Evolutionary conservation across 345 rosid genomes (phyloP).

Genomic region (Erysimum cheiranthoides): DNA sequence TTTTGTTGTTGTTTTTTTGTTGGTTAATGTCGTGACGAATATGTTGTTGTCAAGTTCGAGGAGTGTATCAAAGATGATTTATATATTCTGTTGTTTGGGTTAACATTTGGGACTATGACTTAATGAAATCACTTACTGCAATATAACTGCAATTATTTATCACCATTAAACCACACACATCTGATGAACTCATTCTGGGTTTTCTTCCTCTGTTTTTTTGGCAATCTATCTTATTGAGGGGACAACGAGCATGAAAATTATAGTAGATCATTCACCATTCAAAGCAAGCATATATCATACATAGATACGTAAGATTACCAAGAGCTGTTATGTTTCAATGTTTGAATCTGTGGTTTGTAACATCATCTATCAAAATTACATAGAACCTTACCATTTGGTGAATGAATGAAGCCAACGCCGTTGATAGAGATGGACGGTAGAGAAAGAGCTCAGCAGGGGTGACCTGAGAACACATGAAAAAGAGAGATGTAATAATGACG

Average conservation of each 20-base stretch:
- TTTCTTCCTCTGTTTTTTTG: constrained; percentile 16
- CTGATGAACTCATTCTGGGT: constrained; percentile 8
- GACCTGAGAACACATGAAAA: constrained; percentile 49
- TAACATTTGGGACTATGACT: too few species aligned
- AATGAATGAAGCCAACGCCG: constrained; percentile 22
- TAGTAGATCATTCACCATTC: constrained; percentile 18
- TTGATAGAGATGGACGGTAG: constrained; percentile 7
- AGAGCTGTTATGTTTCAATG: background rate
- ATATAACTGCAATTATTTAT: too few species aligned
- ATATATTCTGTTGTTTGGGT: too few species aligned
- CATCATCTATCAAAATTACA: background rate
- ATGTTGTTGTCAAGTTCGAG: too few species aligned
- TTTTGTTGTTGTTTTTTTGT: too few species aligned
- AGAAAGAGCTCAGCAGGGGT: constrained; percentile 49
- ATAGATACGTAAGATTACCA: constrained; percentile 14
- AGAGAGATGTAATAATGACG: background rate
- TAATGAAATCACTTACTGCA: too few species aligned
- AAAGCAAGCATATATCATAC: constrained; percentile 20
- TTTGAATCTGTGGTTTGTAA: constrained; percentile 13
- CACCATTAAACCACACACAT: background rate
- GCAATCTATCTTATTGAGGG: constrained; percentile 41
- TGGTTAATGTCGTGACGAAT: too few species aligned
- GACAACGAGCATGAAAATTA: constrained; percentile 18
- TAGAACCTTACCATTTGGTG: constrained; percentile 27
- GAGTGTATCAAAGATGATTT: too few species aligned